Evolutionary conservation across 75 land plant genomes (phyloP).

Genomic region (Picea sitchensis): DNA sequence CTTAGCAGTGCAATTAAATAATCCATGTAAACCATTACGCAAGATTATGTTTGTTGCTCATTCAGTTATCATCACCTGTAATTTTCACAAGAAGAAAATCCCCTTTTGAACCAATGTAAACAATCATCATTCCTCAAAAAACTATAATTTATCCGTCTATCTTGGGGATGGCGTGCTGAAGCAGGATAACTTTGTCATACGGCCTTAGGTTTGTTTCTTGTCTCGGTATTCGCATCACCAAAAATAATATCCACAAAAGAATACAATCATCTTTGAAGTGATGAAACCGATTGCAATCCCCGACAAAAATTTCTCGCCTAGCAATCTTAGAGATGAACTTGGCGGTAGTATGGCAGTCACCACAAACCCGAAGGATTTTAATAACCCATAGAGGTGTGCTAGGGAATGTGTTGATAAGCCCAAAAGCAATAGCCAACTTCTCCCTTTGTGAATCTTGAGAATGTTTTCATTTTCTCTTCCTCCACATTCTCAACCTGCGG

Average conservation of each 20-base stretch:
- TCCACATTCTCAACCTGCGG: slow-evolving; percentile 34
- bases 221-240: slow-evolving; percentile 18
- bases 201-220: background rate
- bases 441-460: slow-evolving; percentile 46
- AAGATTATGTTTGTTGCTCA: too few species aligned
- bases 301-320: slow-evolving; percentile 28
- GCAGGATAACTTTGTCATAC: too few species aligned
- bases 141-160: background rate
- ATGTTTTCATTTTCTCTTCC: slow-evolving; percentile 43
- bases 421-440: slow-evolving; percentile 49
- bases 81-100: background rate
- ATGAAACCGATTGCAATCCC: slow-evolving; percentile 46
- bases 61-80: background rate
- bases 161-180: too few species aligned
- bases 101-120: background rate
- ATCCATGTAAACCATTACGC: too few species aligned
- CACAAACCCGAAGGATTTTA: slow-evolving; percentile 48
- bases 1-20: too few species aligned
- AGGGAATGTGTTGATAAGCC: slow-evolving; percentile 38
- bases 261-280: slow-evolving; percentile 36
- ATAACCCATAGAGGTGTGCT: slow-evolving; percentile 38
- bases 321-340: slow-evolving; percentile 47
- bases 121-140: background rate
- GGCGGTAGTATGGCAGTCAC: slow-evolving; percentile 45
- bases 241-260: slow-evolving; percentile 56